Percentiles rank a stretch among this genome's conserved stretches.
These are phyloP conservation scores for Cucumis cinereus DNA, from an alignment of 306 rosid genomes.

Conservation along the genomic window DNA sequence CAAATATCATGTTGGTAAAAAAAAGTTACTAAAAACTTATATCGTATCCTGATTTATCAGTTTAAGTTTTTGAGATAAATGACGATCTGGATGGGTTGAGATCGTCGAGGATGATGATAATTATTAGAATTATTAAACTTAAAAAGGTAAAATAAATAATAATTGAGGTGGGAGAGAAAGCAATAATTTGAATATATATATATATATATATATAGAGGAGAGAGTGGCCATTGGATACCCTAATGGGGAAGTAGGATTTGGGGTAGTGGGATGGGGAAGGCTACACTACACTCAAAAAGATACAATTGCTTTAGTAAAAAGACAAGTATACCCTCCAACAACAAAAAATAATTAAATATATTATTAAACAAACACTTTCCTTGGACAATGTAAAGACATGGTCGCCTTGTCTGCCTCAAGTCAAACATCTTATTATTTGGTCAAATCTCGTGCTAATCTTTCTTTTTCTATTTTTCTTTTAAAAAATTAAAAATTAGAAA, in stretches of 20 bases:
- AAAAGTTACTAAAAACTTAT: too few relatives aligned
- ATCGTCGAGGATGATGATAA: not conserved
- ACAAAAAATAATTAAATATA: not conserved
- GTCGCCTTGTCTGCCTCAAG: constrained; percentile 45
- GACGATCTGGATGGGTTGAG: not conserved
- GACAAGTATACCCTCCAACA: not conserved
- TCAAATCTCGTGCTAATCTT: constrained; percentile 39
- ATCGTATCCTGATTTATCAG: too few relatives aligned
- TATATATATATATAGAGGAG: not conserved
- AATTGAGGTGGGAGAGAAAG: not conserved
- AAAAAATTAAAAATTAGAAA: not conserved
- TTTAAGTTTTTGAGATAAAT: too few relatives aligned
- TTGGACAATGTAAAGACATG: constrained; percentile 32
- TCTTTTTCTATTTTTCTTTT: not conserved
- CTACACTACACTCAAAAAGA: not conserved
- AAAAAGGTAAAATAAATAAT: not conserved
- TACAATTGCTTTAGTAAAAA: not conserved
- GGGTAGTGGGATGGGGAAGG: not conserved
- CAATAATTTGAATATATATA: not conserved
- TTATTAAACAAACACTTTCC: not conserved
- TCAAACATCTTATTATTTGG: constrained; percentile 22
- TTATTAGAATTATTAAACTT: not conserved
- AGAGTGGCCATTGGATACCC: constrained; percentile 1
- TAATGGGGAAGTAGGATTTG: not conserved
- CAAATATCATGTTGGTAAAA: too few relatives aligned